A percentile compares a stretch with the other conserved stretches of the same genome.
Conservation (phyloP, 305 asterid species). For the Rubia balearica region DNA sequence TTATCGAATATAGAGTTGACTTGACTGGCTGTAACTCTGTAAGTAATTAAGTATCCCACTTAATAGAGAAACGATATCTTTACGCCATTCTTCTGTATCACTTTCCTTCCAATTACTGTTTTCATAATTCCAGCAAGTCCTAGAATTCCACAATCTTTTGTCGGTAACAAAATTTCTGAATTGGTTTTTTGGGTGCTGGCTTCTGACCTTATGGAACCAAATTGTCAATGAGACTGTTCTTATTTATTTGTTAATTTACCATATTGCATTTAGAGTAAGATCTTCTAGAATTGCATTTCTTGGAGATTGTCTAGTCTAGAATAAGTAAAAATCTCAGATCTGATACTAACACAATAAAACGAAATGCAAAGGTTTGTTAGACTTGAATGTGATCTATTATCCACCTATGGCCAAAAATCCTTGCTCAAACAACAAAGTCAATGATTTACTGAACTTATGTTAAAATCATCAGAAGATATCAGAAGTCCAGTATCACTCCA, state of each 20-base stretch:
- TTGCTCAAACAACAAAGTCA: background rate
- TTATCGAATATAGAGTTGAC: background rate
- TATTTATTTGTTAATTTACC: background rate
- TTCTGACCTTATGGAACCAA: background rate
- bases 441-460: background rate
- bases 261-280: background rate
- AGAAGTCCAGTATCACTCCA: background rate
- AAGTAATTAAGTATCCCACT: background rate
- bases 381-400: background rate
- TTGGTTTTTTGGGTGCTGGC: background rate
- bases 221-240: background rate
- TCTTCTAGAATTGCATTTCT: background rate
- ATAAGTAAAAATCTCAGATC: background rate
- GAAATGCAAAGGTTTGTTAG: background rate
- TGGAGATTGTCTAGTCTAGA: background rate
- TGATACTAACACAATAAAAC: background rate
- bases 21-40: background rate
- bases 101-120: background rate
- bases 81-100: background rate
- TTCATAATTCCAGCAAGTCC: background rate
- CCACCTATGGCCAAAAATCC: background rate
- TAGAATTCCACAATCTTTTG: background rate
- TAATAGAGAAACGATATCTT: no score
- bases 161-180: background rate
- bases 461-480: background rate